Conservation (phyloP, 306 rosid species). For the barrel medic (Medicago truncatula) region MtrunA17r5.0-ANR NC_053042.1:384001-384500, state of each 20-base stretch:
- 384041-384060: constrained; percentile 60
- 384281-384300: constrained; percentile 86
- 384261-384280: constrained; percentile 72
- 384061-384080: constrained; percentile 66
- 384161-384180: background rate
- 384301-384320: constrained; percentile 95
- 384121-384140: constrained; percentile 97
- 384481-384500: background rate
- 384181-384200: background rate
- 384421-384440: background rate
- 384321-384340: constrained; percentile 18
- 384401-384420: background rate
- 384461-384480: background rate
- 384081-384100: constrained; percentile 80
- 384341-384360: background rate
- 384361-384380: constrained; percentile 11
- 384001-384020: background rate
- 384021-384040: constrained; percentile 39
- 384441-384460: background rate
- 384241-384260: constrained; percentile 75
- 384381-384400: background rate
- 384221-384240: constrained; percentile 76
- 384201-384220: constrained; percentile 16
- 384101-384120: constrained; percentile 83
- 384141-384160: constrained; percentile 71